These are phyloP conservation scores for Pholiota conissans DNA, from an alignment of 768 basidiomycete genomes.

Conservation along the genomic window DNA sequence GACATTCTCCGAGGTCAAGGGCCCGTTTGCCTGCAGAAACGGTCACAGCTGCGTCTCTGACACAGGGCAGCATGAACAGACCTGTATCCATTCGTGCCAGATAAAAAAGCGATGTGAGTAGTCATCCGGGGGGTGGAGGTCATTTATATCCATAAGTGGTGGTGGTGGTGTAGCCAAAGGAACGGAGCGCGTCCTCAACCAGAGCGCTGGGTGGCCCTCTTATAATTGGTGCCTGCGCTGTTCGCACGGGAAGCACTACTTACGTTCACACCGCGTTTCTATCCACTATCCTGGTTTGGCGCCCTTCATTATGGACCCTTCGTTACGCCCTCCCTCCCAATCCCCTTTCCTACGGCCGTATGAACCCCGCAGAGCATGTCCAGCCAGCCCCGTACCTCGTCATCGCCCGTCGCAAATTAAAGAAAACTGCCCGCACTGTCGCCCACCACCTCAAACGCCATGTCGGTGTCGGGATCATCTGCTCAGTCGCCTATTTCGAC, in stretches of 20 bases:
- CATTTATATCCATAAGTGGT: constrained; percentile 44
- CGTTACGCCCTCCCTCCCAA: constrained; percentile 13
- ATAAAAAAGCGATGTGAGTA: constrained; percentile 84
- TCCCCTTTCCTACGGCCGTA: constrained; percentile 20
- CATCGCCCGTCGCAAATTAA: constrained; percentile 2
- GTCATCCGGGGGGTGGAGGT: constrained; percentile 81
- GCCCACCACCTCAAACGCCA: constrained; percentile 59
- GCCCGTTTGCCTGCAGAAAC: constrained; percentile 64
- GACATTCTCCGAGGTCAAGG: constrained; percentile 73
- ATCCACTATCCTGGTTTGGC: constrained; percentile 31
- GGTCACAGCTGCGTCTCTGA: background rate
- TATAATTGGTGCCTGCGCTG: constrained; percentile 14
- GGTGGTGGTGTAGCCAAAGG: constrained; percentile 20
- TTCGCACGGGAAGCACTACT: constrained; percentile 34
- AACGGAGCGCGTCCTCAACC: constrained; percentile 20
- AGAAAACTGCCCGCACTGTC: constrained; percentile 20
- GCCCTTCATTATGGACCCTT: constrained; percentile 30
- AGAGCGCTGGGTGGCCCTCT: constrained; percentile 17
- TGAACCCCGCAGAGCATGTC: constrained; percentile 14
- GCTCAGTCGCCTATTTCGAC: constrained; percentile 86
- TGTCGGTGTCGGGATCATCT: constrained; percentile 79
- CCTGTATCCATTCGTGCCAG: constrained; percentile 91
- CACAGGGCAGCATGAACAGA: constrained; percentile 20
- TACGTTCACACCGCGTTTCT: constrained; percentile 27
- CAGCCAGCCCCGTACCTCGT: constrained; percentile 8